Evolutionary conservation across 768 basidiomycete species (phyloP).

Genomic region (Floccularia luteovirens): DNA sequence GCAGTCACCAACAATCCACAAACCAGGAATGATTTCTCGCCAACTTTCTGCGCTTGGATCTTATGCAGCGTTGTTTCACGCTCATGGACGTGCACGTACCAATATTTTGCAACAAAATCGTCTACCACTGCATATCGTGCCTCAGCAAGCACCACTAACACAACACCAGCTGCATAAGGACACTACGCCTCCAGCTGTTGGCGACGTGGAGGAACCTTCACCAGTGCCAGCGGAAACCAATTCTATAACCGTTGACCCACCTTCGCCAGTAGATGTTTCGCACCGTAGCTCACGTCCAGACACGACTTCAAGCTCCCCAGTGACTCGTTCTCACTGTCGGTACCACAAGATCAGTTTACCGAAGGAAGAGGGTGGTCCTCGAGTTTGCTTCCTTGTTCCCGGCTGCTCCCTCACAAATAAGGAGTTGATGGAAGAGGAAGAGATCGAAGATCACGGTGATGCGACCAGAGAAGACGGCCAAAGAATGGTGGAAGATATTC

Average conservation of each 20-base stretch:
- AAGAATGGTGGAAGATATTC: conserved; percentile 40
- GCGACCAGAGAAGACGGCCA: conserved; percentile 43
- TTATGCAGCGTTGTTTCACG: conserved; percentile 25
- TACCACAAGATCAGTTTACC: conserved; percentile 65
- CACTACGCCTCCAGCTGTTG: conserved; percentile 1
- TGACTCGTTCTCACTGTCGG: conserved; percentile 63
- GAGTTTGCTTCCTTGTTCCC: conserved; percentile 59
- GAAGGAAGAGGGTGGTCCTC: conserved; percentile 39
- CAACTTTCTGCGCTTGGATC: conserved; percentile 13
- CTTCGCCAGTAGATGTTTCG: conserved; percentile 7
- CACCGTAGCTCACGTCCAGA: conserved; percentile 8
- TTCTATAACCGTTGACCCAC: conserved; percentile 2
- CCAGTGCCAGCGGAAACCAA: neutral
- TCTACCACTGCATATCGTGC: neutral
- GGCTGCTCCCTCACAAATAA: conserved; percentile 56
- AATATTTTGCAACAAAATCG: neutral
- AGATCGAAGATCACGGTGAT: conserved; percentile 54
- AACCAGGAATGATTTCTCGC: conserved; percentile 10
- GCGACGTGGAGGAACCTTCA: neutral
- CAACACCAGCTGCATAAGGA: conserved; percentile 7
- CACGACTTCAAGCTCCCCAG: conserved; percentile 31
- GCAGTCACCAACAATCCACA: conserved; percentile 22
- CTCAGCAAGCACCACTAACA: conserved; percentile 10
- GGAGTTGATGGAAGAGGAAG: conserved; percentile 51
- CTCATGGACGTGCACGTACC: conserved; percentile 19